Conservation (phyloP, 2,329 filamentous ascomycete species). For the Phoma herbarum region DNA sequence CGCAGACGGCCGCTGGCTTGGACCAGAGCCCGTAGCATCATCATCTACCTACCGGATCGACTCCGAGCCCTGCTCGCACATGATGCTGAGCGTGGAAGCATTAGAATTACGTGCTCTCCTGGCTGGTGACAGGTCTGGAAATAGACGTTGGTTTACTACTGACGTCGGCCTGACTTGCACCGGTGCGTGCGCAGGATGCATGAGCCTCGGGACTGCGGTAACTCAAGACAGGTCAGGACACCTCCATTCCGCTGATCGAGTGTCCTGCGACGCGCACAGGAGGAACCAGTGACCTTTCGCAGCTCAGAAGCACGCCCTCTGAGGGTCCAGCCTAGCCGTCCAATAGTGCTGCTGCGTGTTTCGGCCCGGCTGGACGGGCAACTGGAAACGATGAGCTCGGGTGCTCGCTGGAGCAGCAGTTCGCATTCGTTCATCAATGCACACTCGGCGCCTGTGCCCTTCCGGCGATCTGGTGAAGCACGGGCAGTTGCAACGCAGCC, state of each 20-base stretch:
- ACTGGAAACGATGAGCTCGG: background rate
- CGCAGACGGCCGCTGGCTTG: background rate
- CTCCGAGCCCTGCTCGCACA: slow-evolving; percentile 3
- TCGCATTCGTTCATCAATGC: slow-evolving; percentile 8
- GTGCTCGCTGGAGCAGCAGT: slow-evolving; percentile 6
- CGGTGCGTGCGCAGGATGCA: slow-evolving; percentile 15
- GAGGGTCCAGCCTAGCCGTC: background rate
- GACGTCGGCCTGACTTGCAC: slow-evolving; percentile 17
- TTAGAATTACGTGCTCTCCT: background rate
- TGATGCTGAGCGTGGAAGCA: slow-evolving; percentile 1
- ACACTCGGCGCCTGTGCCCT: slow-evolving; percentile 13
- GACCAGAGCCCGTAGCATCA: background rate
- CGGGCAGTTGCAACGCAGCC: slow-evolving; percentile 17
- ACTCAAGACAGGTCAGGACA: slow-evolving; percentile 6
- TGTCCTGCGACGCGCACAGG: slow-evolving; percentile 1
- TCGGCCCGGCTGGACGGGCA: slow-evolving; percentile 15
- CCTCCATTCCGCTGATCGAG: slow-evolving; percentile 4
- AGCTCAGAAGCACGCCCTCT: background rate
- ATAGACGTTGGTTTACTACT: background rate
- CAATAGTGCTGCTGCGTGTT: slow-evolving; percentile 3
- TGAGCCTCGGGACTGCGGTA: slow-evolving; percentile 4
- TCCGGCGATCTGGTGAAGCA: slow-evolving; percentile 18
- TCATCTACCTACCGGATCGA: slow-evolving; percentile 4
- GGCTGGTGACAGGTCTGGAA: background rate
- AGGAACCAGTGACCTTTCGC: background rate